Base-by-base conservation (phyloP, 192 early-diverging fungal species). In the Coemansia sp. region DNA sequence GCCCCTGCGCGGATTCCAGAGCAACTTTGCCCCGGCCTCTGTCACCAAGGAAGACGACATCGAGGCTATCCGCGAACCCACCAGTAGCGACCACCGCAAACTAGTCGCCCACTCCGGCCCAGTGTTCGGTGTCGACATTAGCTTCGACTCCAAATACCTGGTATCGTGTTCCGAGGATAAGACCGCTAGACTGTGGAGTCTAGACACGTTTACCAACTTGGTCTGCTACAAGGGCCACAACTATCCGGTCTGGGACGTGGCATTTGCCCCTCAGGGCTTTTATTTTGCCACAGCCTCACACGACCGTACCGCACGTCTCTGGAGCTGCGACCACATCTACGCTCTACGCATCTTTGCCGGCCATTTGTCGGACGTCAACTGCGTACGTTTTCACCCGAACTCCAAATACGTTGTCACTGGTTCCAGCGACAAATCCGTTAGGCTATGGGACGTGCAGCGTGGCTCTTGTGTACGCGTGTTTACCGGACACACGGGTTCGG, bases 251-350 rank as follows among this genome's bases (percentile, higher is more conserved):
- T 99, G 96, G 94, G 96, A 99, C 80, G 92, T 96, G 2, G 86
- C 90, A 51, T 94, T 98, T 78, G 89, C 92, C 17, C 91, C 92
- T 1, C 86, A 89, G 60, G 95, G 96, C 16, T 89, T 92, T 61
- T 99, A 99, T 77, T 99, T 99, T 87, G 97, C 93, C 4, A 98
- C 95, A 3, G 93, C 93, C 0, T 93, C 92, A 20, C 94, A 96
- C 69, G 97, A 99, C 77, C 84, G 92, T 64, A 99, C 96, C 0
- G 93, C 97, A 29, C 83, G 96, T 40, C 83, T 99, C 20, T 99
- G 96, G 96, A 93, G 94, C 69, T 92, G 90, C 66, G 97, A 99
- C 71, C 96, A 96, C 65, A 94, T 97, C 40, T 91, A 93, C 71
- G 94, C 96, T 12, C 73, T 99, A 69, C 88, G 97, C 59, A 91